Conservation (phyloP, 2,329 filamentous ascomycete species). For the Trichophyton equinum region DNA sequence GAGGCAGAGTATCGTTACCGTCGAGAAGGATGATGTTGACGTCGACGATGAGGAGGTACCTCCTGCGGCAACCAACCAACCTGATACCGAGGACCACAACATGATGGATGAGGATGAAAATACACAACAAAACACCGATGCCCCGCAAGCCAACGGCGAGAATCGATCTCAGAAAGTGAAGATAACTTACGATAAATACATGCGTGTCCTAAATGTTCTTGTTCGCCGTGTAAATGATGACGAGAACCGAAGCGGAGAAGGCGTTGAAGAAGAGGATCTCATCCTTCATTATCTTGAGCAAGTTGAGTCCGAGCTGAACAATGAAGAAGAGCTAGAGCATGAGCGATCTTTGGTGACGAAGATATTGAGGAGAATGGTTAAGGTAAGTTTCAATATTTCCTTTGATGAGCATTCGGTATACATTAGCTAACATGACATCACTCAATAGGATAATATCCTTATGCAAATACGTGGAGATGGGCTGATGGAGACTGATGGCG, state of each 20-base stretch:
- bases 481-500: slow-evolving; percentile 64
- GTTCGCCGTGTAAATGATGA: slow-evolving; percentile 75
- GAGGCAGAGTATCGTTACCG: slow-evolving; percentile 88
- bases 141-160: slow-evolving; percentile 33
- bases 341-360: slow-evolving; percentile 65
- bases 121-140: slow-evolving; percentile 39
- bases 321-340: slow-evolving; percentile 64
- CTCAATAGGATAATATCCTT: slow-evolving; percentile 44
- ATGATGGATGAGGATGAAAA: slow-evolving; percentile 36
- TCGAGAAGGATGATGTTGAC: slow-evolving; percentile 95
- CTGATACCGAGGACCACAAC: slow-evolving; percentile 22
- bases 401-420: not conserved
- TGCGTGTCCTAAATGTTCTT: slow-evolving; percentile 74
- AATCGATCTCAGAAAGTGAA: slow-evolving; percentile 54
- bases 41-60: slow-evolving; percentile 68
- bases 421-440: not conserved
- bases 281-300: slow-evolving; percentile 86
- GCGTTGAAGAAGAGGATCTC: slow-evolving; percentile 70
- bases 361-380: slow-evolving; percentile 91
- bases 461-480: slow-evolving; percentile 66
- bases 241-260: slow-evolving; percentile 62
- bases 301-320: slow-evolving; percentile 69
- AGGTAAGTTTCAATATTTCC: slow-evolving; percentile 46
- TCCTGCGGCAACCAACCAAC: slow-evolving; percentile 20
- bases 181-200: slow-evolving; percentile 92